A percentile compares a stretch with the other conserved stretches of the same genome.
These are phyloP conservation scores for Arachis hypogaea DNA, from an alignment of 306 rosid genomes.

Conservation along the genomic window DNA sequence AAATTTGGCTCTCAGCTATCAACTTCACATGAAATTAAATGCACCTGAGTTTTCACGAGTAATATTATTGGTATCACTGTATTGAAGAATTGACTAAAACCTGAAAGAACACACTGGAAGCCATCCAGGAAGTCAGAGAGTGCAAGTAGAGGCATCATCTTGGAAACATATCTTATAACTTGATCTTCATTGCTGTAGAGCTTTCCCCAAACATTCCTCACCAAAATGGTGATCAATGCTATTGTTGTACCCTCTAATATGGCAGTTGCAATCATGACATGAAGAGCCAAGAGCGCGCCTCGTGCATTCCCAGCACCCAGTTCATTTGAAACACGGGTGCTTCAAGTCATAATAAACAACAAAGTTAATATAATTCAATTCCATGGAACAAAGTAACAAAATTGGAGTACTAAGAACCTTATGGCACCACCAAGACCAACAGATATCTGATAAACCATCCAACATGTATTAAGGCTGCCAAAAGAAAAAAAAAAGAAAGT, in stretches of 20 bases:
- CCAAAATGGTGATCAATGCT: conserved; percentile 49
- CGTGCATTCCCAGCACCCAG: conserved; percentile 56
- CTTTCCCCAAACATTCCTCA: conserved; percentile 57
- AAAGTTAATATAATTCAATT: conserved; percentile 2
- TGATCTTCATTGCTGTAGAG: conserved; percentile 61
- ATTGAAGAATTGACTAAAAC: conserved; percentile 35
- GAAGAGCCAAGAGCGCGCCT: conserved; percentile 57
- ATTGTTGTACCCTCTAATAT: conserved; percentile 48
- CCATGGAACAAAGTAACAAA: background rate
- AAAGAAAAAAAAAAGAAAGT: background rate
- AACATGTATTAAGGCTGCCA: conserved; percentile 63
- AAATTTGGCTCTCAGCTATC: too few species aligned
- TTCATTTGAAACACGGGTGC: conserved; percentile 68
- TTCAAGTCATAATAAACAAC: conserved; percentile 27
- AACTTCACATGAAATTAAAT: too few species aligned
- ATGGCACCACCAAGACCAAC: conserved; percentile 67
- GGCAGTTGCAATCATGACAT: conserved; percentile 48
- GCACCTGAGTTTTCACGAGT: too few species aligned
- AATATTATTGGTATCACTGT: background rate
- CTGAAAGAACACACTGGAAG: conserved; percentile 71
- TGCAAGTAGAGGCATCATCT: conserved; percentile 66
- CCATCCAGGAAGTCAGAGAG: conserved; percentile 71
- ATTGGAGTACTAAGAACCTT: conserved; percentile 41
- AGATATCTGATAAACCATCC: conserved; percentile 66
- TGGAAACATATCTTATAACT: conserved; percentile 57